Evolutionary conservation across 1,139 yeast species (phyloP).

Genomic region (Kodamaea suecica): DNA sequence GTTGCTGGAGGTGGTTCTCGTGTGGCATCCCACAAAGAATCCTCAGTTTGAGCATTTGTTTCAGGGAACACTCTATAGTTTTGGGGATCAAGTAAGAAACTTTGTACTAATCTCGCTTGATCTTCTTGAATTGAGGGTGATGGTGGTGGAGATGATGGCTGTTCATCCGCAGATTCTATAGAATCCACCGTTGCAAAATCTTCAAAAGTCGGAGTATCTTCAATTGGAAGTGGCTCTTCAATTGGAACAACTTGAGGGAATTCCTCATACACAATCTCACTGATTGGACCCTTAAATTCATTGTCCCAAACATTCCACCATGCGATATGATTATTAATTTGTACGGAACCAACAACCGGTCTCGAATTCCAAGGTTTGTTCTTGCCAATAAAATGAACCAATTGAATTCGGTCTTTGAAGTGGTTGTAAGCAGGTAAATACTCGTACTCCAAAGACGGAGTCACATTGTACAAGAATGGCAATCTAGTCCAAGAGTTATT

Average conservation of each 20-base stretch:
- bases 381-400: slow-evolving; percentile 80
- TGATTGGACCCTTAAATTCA: slow-evolving; percentile 24
- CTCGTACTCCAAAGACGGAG: slow-evolving; percentile 79
- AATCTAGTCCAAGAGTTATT: slow-evolving; percentile 56
- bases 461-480: slow-evolving; percentile 83
- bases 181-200: not conserved
- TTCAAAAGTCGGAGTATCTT: not conserved
- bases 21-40: slow-evolving; percentile 41
- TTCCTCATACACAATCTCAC: slow-evolving; percentile 10
- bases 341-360: slow-evolving; percentile 10
- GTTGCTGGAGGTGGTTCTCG: slow-evolving; percentile 23
- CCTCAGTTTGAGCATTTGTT: slow-evolving; percentile 20
- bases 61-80: slow-evolving; percentile 26
- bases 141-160: not conserved
- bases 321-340: slow-evolving; percentile 19
- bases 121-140: no score
- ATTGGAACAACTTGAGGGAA: not conserved
- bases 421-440: slow-evolving; percentile 74
- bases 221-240: not conserved
- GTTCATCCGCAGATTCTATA: not conserved
- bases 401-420: slow-evolving; percentile 46
- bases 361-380: slow-evolving; percentile 72
- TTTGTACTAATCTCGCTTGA: not conserved
- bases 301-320: slow-evolving; percentile 49
- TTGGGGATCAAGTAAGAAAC: slow-evolving; percentile 27